phyloP scores from a whole-genome alignment of 164 flowering plant genomes.

The Platanus orientalis region DNA sequence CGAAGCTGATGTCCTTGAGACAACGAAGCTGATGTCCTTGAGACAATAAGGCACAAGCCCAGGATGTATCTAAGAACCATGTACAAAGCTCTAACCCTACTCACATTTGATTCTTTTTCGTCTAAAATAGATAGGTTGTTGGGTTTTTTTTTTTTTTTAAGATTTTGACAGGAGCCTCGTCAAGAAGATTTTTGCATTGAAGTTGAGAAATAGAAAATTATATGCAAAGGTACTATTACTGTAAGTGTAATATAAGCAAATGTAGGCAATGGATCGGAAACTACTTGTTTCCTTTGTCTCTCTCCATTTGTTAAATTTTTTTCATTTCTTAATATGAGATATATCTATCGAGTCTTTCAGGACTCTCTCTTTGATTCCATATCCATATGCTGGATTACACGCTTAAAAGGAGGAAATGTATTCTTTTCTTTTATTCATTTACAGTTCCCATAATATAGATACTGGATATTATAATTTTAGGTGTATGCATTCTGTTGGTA shows the following conservation, averaged over 20 bases:
- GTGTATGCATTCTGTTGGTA: too few species aligned
- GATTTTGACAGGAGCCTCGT: constrained; percentile 23
- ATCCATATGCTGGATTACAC: too few species aligned
- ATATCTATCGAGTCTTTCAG: neutral
- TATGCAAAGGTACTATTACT: constrained; percentile 13
- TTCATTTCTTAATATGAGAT: neutral
- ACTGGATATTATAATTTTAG: too few species aligned
- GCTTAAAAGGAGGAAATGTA: too few species aligned
- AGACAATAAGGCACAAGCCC: constrained; percentile 16
- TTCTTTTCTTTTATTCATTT: too few species aligned
- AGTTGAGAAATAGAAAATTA: constrained; percentile 29
- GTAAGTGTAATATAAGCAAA: constrained; percentile 28
- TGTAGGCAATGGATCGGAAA: neutral
- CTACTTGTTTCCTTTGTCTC: neutral
- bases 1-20: constrained; percentile 25
- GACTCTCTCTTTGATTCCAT: neutral
- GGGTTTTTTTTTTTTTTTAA: constrained; percentile 9
- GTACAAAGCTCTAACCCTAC: constrained; percentile 55
- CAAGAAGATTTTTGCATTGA: constrained; percentile 35
- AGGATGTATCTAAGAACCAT: constrained; percentile 30
- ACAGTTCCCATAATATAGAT: too few species aligned
- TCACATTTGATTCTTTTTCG: constrained; percentile 34
- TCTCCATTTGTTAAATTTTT: neutral
- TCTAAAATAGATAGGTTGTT: constrained; percentile 29
- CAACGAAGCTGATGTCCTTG: too few species aligned